Evolutionary conservation across 345 rosid genomes (phyloP).

Genomic region (Psidium guajava): DNA sequence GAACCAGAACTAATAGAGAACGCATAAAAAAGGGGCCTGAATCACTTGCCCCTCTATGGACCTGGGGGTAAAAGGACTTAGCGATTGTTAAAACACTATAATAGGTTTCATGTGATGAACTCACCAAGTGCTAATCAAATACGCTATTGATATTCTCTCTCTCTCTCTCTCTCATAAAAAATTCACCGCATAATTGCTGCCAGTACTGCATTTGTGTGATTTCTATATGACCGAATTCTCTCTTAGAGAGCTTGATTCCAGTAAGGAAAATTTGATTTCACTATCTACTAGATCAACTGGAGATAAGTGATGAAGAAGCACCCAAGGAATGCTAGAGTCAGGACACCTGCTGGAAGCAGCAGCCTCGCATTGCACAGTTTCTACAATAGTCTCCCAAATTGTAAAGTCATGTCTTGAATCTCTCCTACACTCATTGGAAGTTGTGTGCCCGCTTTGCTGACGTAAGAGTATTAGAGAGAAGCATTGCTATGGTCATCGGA

Average conservation of each 20-base stretch:
- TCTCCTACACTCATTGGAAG: slow-evolving; percentile 20
- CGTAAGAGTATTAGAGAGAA: slow-evolving; percentile 63
- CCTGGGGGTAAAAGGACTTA: neutral
- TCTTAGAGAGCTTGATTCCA: neutral
- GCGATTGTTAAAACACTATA: neutral
- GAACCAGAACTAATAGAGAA: neutral
- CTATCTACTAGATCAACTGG: neutral
- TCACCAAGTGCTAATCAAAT: neutral
- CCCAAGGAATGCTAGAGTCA: neutral
- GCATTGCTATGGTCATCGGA: slow-evolving; percentile 93
- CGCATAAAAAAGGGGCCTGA: neutral
- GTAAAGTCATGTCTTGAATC: neutral
- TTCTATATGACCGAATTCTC: neutral
- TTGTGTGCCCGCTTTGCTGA: slow-evolving; percentile 61
- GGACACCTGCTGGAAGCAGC: neutral
- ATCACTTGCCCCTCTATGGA: neutral
- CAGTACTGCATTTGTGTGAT: neutral
- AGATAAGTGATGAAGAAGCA: neutral
- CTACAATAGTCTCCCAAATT: neutral
- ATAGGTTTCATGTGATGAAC: neutral
- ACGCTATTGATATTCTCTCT: neutral
- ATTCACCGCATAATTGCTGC: neutral
- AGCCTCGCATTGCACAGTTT: neutral
- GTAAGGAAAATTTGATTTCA: neutral
- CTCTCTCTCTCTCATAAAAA: neutral